Base-by-base conservation (phyloP, 345 rosid species). In the Acer negundo region DNA sequence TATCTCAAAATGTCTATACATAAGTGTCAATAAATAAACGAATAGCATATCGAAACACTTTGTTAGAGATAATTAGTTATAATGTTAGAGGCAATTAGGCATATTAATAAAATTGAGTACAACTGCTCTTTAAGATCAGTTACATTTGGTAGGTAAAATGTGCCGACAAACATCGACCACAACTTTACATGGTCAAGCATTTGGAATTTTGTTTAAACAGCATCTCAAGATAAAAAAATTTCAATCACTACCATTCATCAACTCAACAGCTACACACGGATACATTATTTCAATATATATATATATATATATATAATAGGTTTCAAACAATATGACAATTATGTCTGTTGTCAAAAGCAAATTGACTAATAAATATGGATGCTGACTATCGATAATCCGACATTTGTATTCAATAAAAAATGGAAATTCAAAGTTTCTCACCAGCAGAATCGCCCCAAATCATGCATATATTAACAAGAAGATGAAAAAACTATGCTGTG, bases 141-240 rank as follows among this genome's bases (percentile, higher is more conserved):
- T 22, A 2, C 49, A 62, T 26, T 74, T 69, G 31, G 24, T 2
- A 20, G 76, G 35, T 65, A n/a, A 8, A 72, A 51, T 3, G 11
- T 46, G 72, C 78, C 47, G 73, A 78, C 80, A 65, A 49, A 42
- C 58, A 35, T 67, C 58, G 10, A 13, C 62, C 62, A 31, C 22
- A 62, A 47, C 70, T 65, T 51, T 55, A 35, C 22, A 20, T 8
- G 24, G 40, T 28, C 19, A 74, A 49, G 69, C 74, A 6, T 75
- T 85, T 85, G 83, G 85, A 81, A 7, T 77, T 68, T 77, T 79
- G 81, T 66, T 70, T 10, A 65, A 16, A 73, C 24, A 10, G 86
- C 77, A 79, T 81, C 89, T 77, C 20, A 8, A 31, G 28, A 46
- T 42, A 46, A 46, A 10, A 10, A 23, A n/a, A 77, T 51, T 75